A percentile compares a stretch with the other conserved stretches of the same genome.
Evolutionary conservation across 495 filamentous ascomycete genomes (phyloP).

Genomic region (Antarctomyces pellizariae): DNA sequence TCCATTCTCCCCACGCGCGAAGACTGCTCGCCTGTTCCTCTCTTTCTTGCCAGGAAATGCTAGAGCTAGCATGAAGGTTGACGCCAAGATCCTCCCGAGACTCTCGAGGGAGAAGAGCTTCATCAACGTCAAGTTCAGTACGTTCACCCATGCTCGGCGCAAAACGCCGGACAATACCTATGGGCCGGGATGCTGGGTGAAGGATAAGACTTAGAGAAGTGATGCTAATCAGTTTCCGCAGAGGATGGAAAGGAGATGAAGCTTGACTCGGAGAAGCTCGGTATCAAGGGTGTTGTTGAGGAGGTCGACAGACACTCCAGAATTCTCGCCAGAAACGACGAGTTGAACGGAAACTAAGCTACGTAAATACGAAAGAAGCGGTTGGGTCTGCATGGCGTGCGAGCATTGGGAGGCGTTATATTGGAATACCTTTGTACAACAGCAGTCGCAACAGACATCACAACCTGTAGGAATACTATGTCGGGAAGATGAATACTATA

Average conservation of each 20-base stretch:
- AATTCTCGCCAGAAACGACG: conserved; percentile 52
- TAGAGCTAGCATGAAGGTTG: conserved; percentile 48
- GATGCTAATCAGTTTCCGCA: conserved; percentile 13
- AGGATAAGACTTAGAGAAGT: not conserved
- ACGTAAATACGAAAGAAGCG: too few relatives aligned
- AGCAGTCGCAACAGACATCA: too few relatives aligned
- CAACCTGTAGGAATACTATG: too few relatives aligned
- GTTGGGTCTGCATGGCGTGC: too few relatives aligned
- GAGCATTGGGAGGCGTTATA: too few relatives aligned
- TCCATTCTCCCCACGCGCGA: conserved; percentile 56
- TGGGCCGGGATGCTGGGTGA: not conserved
- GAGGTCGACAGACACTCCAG: conserved; percentile 82
- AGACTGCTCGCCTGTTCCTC: conserved; percentile 69
- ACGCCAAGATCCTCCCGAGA: conserved; percentile 52
- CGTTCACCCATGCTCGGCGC: conserved; percentile 12
- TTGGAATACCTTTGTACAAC: too few relatives aligned
- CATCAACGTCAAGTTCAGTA: conserved; percentile 64
- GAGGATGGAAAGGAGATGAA: conserved; percentile 67
- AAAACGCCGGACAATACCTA: not conserved
- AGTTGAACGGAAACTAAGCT: conserved; percentile 36
- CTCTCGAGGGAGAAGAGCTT: conserved; percentile 32
- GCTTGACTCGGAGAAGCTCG: conserved; percentile 46
- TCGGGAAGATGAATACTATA: too few relatives aligned
- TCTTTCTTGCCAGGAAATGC: conserved; percentile 65
- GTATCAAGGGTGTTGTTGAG: conserved; percentile 67